These are phyloP conservation scores for Cardamine resedifolia DNA, from an alignment of 345 rosid species.

Conservation along the genomic window DNA sequence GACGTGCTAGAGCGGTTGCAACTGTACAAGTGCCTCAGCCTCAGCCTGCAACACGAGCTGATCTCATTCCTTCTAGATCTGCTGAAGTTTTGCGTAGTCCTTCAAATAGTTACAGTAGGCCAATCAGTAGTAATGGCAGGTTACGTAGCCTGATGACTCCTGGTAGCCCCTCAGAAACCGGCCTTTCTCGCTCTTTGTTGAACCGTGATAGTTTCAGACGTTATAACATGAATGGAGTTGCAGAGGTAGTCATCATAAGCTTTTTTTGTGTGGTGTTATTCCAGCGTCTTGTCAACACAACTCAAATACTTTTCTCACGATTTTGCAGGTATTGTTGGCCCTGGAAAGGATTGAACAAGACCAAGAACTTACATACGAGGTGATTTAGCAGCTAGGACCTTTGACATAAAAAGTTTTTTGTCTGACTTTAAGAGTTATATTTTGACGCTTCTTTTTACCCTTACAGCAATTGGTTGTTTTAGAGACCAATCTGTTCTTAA, in stretches of 20 bases:
- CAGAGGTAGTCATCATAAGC: conserved; percentile 60
- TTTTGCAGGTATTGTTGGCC: conserved; percentile 67
- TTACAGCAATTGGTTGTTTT: conserved; percentile 84
- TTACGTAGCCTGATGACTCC: conserved; percentile 45
- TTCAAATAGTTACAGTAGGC: conserved; percentile 34
- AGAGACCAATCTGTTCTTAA: conserved; percentile 75
- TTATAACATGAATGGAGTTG: conserved; percentile 77
- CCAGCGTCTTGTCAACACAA: neutral
- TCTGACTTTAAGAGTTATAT: conserved; percentile 3
- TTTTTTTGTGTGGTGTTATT: conserved; percentile 12
- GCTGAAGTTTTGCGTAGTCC: conserved; percentile 31
- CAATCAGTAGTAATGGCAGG: conserved; percentile 34
- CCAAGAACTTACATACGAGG: conserved; percentile 82
- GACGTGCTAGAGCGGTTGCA: conserved; percentile 41
- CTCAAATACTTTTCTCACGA: neutral
- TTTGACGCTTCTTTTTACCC: conserved; percentile 9
- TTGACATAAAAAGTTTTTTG: conserved; percentile 14
- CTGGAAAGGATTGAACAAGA: conserved; percentile 89
- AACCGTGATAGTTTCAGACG: conserved; percentile 58
- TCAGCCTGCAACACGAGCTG: conserved; percentile 38
- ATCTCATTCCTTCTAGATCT: conserved; percentile 46
- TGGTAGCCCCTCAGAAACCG: conserved; percentile 52
- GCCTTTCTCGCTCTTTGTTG: conserved; percentile 42
- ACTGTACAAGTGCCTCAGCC: conserved; percentile 45
- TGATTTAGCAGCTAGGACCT: conserved; percentile 27